Conservation (phyloP, 768 basidiomycete species). For the Boletus patriciae region DNA sequence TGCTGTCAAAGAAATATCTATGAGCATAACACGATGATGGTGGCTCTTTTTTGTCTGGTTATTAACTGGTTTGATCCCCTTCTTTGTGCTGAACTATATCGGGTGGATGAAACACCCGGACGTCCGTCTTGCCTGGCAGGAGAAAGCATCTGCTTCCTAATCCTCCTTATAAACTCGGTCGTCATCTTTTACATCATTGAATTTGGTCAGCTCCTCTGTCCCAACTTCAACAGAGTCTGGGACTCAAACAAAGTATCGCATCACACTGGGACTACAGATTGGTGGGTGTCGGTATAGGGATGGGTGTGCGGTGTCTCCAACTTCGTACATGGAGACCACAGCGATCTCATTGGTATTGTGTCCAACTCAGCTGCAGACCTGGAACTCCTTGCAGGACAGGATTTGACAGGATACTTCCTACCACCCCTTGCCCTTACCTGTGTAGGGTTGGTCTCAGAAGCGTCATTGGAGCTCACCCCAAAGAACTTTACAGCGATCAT, state of each 20-base stretch:
- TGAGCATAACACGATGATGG: slow-evolving; percentile 64
- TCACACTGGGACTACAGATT: slow-evolving; percentile 73
- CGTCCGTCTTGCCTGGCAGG: slow-evolving; percentile 88
- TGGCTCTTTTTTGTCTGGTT: slow-evolving; percentile 85
- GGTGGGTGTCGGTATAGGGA: slow-evolving; percentile 84
- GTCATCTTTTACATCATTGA: slow-evolving; percentile 89
- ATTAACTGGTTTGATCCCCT: slow-evolving; percentile 77
- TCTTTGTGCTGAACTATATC: slow-evolving; percentile 60
- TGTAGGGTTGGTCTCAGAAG: slow-evolving; percentile 63
- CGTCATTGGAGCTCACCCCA: slow-evolving; percentile 44
- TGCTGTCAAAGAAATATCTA: slow-evolving; percentile 81
- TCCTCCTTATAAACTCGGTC: slow-evolving; percentile 69
- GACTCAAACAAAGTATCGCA: slow-evolving; percentile 60
- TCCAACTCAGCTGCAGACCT: slow-evolving; percentile 69
- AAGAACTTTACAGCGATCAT: slow-evolving; percentile 66
- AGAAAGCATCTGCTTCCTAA: slow-evolving; percentile 86
- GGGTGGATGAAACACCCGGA: slow-evolving; percentile 96
- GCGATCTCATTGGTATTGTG: slow-evolving; percentile 60
- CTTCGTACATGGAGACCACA: slow-evolving; percentile 81
- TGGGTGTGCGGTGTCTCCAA: slow-evolving; percentile 83
- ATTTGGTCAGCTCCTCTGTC: slow-evolving; percentile 85
- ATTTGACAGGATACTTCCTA: slow-evolving; percentile 86
- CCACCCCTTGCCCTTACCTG: slow-evolving; percentile 78
- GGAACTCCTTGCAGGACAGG: slow-evolving; percentile 74
- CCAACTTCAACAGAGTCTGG: slow-evolving; percentile 87